Base-by-base conservation (phyloP, 2,329 filamentous ascomycete genomes). In the Colletotrichum lindemuthianum region DNA sequence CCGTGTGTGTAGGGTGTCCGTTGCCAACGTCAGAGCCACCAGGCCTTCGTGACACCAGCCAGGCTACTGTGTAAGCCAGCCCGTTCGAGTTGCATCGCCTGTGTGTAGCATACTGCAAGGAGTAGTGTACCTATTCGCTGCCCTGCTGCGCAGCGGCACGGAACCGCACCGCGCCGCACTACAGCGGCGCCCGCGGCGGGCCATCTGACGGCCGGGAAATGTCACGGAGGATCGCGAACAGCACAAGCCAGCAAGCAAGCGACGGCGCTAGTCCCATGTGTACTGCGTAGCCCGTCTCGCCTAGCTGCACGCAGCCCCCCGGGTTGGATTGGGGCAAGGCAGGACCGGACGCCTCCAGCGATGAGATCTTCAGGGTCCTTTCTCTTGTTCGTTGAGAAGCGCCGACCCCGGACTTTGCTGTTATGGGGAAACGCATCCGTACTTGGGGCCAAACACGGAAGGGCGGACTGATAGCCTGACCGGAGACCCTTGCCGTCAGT, bases 351-450 rank as follows among this genome's bases (percentile, higher is more conserved):
- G 47, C 61, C 51, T 65, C 32, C 41, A 58, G 11, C 51, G 52
- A 57, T 65, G 61, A 16, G 61, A 65, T 65, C 61, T 51, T 65
- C 61, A 65, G 61, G 61, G 61, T 65, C 61, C 34, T 65, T 60
- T 13, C 39, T 65, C 61, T 15, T 61, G 58, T 47, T 24, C 47
- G 59, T 52, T 41, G 50, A 50, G 47, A 52, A 60, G 49, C 45
- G 45, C 34, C 16, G 34, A 52, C 58, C 51, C 63, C 51, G 48
- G 48, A 53, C 36, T 41, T 24, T 40, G 39, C 41, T 32, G 37
- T 24, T 24, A 54, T 40, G 32, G 36, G 48, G 44, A 49, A 54
- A 24, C 24, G 24, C 24, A 24, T 24, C 24, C 24, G 24, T 24
- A 24, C 24, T 24, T 24, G 24, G 24, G 24, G 24, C 24, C 24